Base-by-base conservation (phyloP, 345 rosid species). In the Clarkia xantiana region DNA sequence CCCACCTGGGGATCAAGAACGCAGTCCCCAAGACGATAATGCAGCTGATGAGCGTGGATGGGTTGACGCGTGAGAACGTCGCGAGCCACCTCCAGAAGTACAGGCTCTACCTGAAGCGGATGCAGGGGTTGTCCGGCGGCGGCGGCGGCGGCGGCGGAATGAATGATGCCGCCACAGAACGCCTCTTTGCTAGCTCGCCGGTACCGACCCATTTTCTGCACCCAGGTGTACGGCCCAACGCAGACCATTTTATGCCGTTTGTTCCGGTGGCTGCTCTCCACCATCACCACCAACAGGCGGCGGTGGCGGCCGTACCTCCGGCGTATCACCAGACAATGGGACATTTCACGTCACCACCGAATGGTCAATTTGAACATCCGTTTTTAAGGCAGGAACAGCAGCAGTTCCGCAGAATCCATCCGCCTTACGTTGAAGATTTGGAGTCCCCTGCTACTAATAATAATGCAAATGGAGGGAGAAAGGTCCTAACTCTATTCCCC, bases 41-140 rank as follows among this genome's bases (percentile, higher is more conserved):
- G 95, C 93, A 82, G 76, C 74, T 86, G 44, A 86, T 86, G 95
- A 86, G 95, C 50, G 95, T 86, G 4, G 95, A 86, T 39, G 95
- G 95, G 12, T 53, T 86, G 51, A 86, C 95, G 3, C 57, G 95
- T 48, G 95, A 86, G 60, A 86, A 86, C 67, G 95, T 86, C 2
- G 95, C 95, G 0, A 86, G 95, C 42, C 95, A 86, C 60, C 68
- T 86, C 66, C 95, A 86, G 56, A 86, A 86, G 14, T 86, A 86
- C 52, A 62, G 95, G 6, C 82, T 86, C 49, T 86, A 86, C 58
- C 67, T 86, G 47, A 86, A 83, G 76, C 67, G 96, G 63, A 86
- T 86, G 94, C 94, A 86, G 56, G 94, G 96, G 0, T 65, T 82
- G n/a, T 66, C 86, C 13, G 71, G 72, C 12, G 94, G 88, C 2